Evolutionary conservation across 1,284 basidiomycete species (phyloP).

Genomic region (Kalmanozyma brasiliensis): DNA sequence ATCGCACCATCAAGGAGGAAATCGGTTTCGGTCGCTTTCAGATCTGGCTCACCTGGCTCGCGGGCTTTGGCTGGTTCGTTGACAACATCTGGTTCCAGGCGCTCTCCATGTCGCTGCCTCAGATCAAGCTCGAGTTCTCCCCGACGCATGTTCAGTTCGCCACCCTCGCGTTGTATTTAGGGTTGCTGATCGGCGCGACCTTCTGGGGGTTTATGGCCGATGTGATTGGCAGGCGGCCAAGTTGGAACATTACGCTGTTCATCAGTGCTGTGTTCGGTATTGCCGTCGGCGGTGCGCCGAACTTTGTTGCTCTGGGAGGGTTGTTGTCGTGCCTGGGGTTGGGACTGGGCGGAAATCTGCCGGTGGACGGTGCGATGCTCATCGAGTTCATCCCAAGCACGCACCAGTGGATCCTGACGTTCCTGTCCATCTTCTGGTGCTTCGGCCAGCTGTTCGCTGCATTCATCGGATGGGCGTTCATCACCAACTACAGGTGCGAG

Average conservation of each 20-base stretch:
- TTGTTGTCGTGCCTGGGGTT: constrained; percentile 73
- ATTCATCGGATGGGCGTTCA: constrained; percentile 69
- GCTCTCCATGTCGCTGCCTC: constrained; percentile 57
- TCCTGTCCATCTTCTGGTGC: constrained; percentile 77
- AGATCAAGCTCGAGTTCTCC: constrained; percentile 57
- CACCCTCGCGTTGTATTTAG: constrained; percentile 73
- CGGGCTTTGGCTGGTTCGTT: constrained; percentile 74
- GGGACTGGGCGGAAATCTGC: constrained; percentile 72
- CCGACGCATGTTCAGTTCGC: constrained; percentile 55
- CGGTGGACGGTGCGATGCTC: constrained; percentile 63
- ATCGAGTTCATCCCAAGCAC: constrained; percentile 62
- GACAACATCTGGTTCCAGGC: constrained; percentile 66
- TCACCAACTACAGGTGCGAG: constrained; percentile 70
- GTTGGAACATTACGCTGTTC: constrained; percentile 75
- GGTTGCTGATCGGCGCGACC: constrained; percentile 74
- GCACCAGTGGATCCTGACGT: constrained; percentile 74
- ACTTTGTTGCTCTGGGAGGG: constrained; percentile 72
- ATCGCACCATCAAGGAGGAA: constrained; percentile 57
- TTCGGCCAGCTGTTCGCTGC: constrained; percentile 72
- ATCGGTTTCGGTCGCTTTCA: constrained; percentile 76
- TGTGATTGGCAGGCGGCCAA: constrained; percentile 71
- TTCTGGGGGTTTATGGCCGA: constrained; percentile 71
- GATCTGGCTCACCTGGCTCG: constrained; percentile 73
- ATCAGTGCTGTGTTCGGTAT: constrained; percentile 74
- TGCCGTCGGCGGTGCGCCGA: constrained; percentile 73